Evolutionary conservation across 306 rosid genomes (phyloP).

Genomic region (Biancaea sappan): DNA sequence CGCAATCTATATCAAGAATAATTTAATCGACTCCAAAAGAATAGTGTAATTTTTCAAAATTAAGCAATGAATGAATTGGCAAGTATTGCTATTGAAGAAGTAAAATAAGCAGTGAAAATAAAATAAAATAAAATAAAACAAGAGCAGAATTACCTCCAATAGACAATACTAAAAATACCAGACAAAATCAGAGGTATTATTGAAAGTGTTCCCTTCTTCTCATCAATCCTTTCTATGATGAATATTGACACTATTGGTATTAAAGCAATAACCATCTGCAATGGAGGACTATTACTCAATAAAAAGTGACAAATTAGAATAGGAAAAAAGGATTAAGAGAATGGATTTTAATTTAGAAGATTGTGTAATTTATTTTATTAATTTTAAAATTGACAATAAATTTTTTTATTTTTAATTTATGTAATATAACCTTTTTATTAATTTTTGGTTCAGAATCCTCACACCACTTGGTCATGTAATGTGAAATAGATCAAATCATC

Average conservation of each 20-base stretch:
- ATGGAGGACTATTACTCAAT: conserved; percentile 15
- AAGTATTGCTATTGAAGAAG: not conserved
- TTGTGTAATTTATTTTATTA: too few species aligned
- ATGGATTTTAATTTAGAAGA: too few species aligned
- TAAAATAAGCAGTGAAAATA: conserved; percentile 4
- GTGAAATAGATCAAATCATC: too few species aligned
- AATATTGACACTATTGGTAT: conserved; percentile 76
- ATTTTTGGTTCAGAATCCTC: too few species aligned
- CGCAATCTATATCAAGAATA: too few species aligned
- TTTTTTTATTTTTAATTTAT: too few species aligned
- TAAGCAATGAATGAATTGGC: conserved; percentile 4
- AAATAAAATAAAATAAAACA: too few species aligned
- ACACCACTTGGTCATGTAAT: too few species aligned
- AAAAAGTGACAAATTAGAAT: conserved; percentile 19
- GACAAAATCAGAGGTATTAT: conserved; percentile 71
- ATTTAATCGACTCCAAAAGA: too few species aligned
- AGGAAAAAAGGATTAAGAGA: not conserved
- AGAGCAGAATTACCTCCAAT: conserved; percentile 72
- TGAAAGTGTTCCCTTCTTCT: conserved; percentile 73
- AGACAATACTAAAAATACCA: conserved; percentile 69
- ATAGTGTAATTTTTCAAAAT: too few species aligned
- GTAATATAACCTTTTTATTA: too few species aligned
- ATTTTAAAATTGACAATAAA: too few species aligned
- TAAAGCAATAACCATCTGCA: conserved; percentile 90
- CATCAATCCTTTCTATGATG: conserved; percentile 92